Percentiles rank a stretch among this genome's conserved stretches.
phyloP scores from a whole-genome alignment of 768 basidiomycete genomes.

The Xanthoconium stramineum region DNA sequence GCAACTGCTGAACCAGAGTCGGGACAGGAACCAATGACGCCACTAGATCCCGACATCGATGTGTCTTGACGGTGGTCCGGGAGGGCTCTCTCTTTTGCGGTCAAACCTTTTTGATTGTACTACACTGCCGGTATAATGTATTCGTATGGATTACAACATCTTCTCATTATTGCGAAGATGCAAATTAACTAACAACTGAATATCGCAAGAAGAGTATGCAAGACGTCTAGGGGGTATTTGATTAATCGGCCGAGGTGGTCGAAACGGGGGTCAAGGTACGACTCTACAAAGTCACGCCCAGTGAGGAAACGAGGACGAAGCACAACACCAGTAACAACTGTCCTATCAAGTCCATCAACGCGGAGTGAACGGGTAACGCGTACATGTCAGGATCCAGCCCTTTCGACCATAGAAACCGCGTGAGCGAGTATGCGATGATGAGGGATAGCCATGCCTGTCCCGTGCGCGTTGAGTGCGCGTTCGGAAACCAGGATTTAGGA shows the following conservation, averaged over 20 bases:
- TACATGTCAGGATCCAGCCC: slow-evolving; percentile 88
- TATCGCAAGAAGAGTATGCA: too few relatives aligned
- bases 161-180: too few relatives aligned
- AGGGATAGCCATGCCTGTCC: slow-evolving; percentile 70
- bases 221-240: not conserved
- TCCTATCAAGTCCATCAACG: slow-evolving; percentile 81
- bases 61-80: slow-evolving; percentile 30
- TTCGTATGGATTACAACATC: not conserved
- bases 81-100: not conserved
- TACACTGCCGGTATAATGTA: not conserved
- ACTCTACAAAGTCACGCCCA: slow-evolving; percentile 28
- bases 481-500: not conserved
- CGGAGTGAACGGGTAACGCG: slow-evolving; percentile 89
- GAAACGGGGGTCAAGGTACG: not conserved
- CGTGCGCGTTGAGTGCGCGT: not conserved
- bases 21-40: slow-evolving; percentile 34
- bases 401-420: slow-evolving; percentile 74
- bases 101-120: not conserved
- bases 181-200: too few relatives aligned
- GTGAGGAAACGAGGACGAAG: slow-evolving; percentile 59
- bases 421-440: slow-evolving; percentile 59
- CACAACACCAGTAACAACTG: slow-evolving; percentile 76
- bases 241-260: not conserved
- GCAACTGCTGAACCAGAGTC: slow-evolving; percentile 29
- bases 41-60: slow-evolving; percentile 37